A percentile compares a stretch with the other conserved stretches of the same genome.
phyloP scores from a whole-genome alignment of 116 monocot species.

The Zostera marina region DNA sequence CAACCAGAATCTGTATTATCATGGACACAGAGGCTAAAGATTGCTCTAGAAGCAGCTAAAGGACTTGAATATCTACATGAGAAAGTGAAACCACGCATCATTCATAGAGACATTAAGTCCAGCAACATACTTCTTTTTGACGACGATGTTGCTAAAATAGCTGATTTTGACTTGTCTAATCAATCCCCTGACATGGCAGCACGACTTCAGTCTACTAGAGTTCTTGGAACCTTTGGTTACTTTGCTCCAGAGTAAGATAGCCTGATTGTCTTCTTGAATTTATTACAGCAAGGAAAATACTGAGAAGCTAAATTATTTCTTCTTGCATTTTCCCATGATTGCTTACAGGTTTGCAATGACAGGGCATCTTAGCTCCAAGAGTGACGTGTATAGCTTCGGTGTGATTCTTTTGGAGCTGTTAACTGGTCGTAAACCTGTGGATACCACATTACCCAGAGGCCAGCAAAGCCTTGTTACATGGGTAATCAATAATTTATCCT shows the following conservation, averaged over 20 bases:
- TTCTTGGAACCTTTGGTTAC: conserved; percentile 76
- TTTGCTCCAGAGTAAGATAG: conserved; percentile 44
- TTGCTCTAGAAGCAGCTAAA: conserved; percentile 50
- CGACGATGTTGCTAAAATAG: conserved; percentile 52
- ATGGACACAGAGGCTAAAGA: conserved; percentile 45
- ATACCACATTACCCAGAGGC: conserved; percentile 45
- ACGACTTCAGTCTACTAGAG: conserved; percentile 55
- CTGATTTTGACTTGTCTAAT: conserved; percentile 66
- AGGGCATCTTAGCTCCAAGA: conserved; percentile 53
- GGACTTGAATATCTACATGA: conserved; percentile 68
- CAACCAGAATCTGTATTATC: conserved; percentile 41
- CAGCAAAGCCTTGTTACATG: conserved; percentile 66
- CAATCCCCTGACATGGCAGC: conserved; percentile 55
- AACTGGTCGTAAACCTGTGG: conserved; percentile 57
- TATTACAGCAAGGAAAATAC: not conserved
- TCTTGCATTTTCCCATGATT: not conserved
- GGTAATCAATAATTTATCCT: conserved; percentile 13
- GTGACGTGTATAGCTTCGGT: conserved; percentile 66
- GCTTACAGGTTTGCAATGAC: conserved; percentile 47
- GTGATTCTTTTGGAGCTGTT: conserved; percentile 53
- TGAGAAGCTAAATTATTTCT: too few relatives aligned
- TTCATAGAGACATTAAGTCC: conserved; percentile 53
- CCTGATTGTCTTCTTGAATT: not conserved
- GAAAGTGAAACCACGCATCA: conserved; percentile 37
- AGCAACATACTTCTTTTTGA: conserved; percentile 64